Percentiles rank a stretch among this genome's conserved stretches.
These are phyloP conservation scores for Russula sp. DNA, from an alignment of 768 basidiomycete species.

Conservation along the genomic window DNA sequence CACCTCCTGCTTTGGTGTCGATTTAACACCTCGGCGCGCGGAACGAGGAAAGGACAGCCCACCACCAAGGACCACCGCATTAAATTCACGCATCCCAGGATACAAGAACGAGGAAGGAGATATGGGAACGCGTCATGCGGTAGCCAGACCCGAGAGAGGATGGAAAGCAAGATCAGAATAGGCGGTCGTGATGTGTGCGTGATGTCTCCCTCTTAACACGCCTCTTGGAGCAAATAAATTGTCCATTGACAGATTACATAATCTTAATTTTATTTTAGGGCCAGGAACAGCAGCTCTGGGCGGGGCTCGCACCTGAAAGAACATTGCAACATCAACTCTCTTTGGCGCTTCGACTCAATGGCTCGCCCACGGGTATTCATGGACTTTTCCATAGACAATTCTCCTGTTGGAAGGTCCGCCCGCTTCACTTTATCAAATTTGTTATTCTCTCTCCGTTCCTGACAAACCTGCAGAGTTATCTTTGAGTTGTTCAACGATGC, in stretches of 20 bases:
- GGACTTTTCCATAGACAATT: constrained; percentile 50
- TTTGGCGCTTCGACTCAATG: constrained; percentile 31
- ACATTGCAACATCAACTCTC: neutral
- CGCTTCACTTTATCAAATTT: neutral
- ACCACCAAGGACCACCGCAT: constrained; percentile 80
- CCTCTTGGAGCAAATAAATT: neutral
- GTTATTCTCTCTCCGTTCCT: constrained; percentile 6
- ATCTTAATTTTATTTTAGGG: neutral
- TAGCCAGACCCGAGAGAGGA: constrained; percentile 12
- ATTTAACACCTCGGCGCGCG: neutral
- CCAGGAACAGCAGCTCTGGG: too few relatives aligned
- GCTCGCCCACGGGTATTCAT: constrained; percentile 60
- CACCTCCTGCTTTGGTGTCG: constrained; percentile 61
- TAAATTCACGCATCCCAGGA: constrained; percentile 57
- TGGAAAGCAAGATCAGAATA: neutral
- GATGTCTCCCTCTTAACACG: neutral
- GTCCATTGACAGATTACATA: neutral
- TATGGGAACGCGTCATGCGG: constrained; percentile 21
- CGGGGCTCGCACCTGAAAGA: too few relatives aligned
- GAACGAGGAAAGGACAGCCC: constrained; percentile 26
- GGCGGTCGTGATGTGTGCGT: constrained; percentile 7
- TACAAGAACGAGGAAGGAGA: constrained; percentile 17
- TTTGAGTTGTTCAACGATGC: constrained; percentile 73
- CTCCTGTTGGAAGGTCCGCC: constrained; percentile 50
- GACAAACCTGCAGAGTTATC: constrained; percentile 44